Base-by-base conservation (phyloP, 306 rosid genomes). In the Canavalia ensiformis region DNA sequence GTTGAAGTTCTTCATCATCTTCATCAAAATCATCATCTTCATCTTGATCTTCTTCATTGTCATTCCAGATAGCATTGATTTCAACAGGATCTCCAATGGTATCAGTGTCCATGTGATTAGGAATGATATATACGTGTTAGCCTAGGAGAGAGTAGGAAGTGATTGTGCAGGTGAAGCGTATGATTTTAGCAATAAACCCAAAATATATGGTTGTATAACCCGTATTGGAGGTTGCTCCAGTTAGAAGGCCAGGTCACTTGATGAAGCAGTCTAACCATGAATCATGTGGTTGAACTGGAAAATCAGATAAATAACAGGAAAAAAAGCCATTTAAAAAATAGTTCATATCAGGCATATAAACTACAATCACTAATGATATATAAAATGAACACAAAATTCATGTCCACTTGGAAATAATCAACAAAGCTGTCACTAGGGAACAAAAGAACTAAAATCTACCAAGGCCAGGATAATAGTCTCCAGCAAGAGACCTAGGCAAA, bases 1-100 rank as follows among this genome's bases (percentile, higher is more conserved):
- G 85, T 12, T 87, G 93, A 18, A 81, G 56, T 2, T 80, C 80
- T 58, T 88, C 92, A 3, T 92, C 90, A 0, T 92, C 91, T 0
- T 79, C 86, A 0, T 78, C 84, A 62, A 44, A 67, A 51, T 78
- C 67, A 34, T 81, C 81, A 37, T 28, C 56, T 4, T 55, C 81
- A 7, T 67, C 70, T 8, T 54, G 74, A 1, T 77, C 83, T 66
- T 57, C 57, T 31, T 63, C 82, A 6, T 45, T 83, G 0, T 90
- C 86, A 7, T 84, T 87, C 76, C 49, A 88, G 6, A 86, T 66
- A 41, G 86, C 78, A 68, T 76, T 85, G n/a, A 90, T 83, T n/a
- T 86, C 83, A 28, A 78, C 28, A n/a, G 80, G 45, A 6, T 85
- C 87, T 65, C 60, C 71, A 5, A 59, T 51, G 69, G 64, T 56